Conservation (phyloP, 441 rosid genomes). For the Flueggea neowawraea region DNA sequence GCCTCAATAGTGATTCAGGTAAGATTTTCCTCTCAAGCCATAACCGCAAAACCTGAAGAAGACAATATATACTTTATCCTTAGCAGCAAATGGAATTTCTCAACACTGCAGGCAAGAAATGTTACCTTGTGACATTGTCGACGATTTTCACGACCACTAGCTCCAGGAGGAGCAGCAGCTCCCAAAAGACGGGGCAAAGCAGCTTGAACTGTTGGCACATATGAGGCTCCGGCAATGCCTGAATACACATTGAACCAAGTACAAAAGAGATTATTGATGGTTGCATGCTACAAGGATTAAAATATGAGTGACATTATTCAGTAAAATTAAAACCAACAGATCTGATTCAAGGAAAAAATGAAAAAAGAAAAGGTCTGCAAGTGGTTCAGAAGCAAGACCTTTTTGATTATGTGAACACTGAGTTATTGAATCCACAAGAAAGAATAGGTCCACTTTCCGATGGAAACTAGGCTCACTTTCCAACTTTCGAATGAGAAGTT, state of each 20-base stretch:
- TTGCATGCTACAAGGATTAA: background rate
- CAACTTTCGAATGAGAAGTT: constrained; percentile 85
- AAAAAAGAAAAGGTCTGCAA: background rate
- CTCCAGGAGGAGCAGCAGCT: constrained; percentile 94
- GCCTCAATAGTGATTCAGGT: constrained; percentile 73
- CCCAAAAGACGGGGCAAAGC: constrained; percentile 93
- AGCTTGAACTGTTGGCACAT: constrained; percentile 85
- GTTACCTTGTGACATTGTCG: constrained; percentile 92
- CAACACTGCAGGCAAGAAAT: constrained; percentile 3
- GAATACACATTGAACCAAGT: constrained; percentile 2
- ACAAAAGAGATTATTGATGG: background rate
- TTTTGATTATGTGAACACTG: constrained; percentile 95
- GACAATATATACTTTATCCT: constrained; percentile 13
- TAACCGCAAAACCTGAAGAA: constrained; percentile 68
- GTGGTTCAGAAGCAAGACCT: constrained; percentile 38
- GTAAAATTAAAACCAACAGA: too few relatives aligned
- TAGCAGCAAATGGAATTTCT: background rate
- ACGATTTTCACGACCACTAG: constrained; percentile 88
- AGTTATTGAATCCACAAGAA: constrained; percentile 96
- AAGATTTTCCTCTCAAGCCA: constrained; percentile 96
- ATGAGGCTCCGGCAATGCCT: constrained; percentile 96
- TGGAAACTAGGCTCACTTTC: constrained; percentile 84
- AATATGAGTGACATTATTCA: background rate
- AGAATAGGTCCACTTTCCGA: constrained; percentile 91
- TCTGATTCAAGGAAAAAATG: too few relatives aligned